Evolutionary conservation across 495 filamentous ascomycete species (phyloP).

Genomic region (Neurospora sp.): DNA sequence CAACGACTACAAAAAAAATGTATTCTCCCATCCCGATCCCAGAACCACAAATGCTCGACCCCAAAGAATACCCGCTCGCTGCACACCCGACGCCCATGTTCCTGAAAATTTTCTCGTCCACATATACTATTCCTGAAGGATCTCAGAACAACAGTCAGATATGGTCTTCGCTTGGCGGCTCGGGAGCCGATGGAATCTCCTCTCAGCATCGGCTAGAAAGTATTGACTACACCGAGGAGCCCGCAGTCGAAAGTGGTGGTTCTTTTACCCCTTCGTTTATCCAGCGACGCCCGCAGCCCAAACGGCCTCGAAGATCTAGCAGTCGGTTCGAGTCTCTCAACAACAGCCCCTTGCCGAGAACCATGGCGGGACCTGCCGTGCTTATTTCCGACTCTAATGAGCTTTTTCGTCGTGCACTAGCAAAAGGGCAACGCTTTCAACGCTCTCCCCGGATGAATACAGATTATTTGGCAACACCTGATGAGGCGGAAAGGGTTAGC

Average conservation of each 20-base stretch:
- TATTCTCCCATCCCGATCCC: slow-evolving; percentile 77
- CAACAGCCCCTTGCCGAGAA: slow-evolving; percentile 16
- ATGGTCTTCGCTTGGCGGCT: slow-evolving; percentile 51
- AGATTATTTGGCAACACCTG: slow-evolving; percentile 38
- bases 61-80: slow-evolving; percentile 85
- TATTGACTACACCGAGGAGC: not conserved
- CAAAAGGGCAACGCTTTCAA: slow-evolving; percentile 16
- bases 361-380: not conserved
- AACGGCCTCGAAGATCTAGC: slow-evolving; percentile 13
- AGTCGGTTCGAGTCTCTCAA: slow-evolving; percentile 27
- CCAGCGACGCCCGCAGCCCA: not conserved
- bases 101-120: not conserved
- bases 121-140: slow-evolving; percentile 18
- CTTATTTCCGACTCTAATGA: not conserved
- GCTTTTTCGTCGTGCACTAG: slow-evolving; percentile 24
- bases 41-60: slow-evolving; percentile 69
- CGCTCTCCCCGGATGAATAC: slow-evolving; percentile 2
- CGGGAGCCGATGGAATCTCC: not conserved
- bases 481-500: slow-evolving; percentile 29
- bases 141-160: slow-evolving; percentile 42
- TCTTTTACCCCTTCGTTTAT: not conserved
- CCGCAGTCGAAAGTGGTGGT: not conserved
- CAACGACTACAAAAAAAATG: slow-evolving; percentile 82
- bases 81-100: slow-evolving; percentile 43
- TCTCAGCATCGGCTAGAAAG: not conserved